These are phyloP conservation scores for Metarhizium rileyi DNA, from an alignment of 2,329 filamentous ascomycete species.

Conservation along the genomic window DNA sequence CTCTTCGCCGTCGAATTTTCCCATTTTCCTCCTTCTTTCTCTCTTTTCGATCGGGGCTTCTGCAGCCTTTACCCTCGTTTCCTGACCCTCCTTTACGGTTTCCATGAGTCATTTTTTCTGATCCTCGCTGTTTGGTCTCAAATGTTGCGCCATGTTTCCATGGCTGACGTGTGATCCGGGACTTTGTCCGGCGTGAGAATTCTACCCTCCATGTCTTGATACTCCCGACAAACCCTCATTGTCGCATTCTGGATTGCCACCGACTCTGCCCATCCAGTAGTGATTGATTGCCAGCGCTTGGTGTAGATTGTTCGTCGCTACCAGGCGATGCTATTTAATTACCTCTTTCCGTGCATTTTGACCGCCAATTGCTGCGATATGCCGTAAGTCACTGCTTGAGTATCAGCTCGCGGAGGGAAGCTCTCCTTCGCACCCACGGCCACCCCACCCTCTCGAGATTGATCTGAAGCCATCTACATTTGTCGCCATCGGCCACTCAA, in stretches of 20 bases:
- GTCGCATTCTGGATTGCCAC: slow-evolving; percentile 24
- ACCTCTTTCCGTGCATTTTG: slow-evolving; percentile 7
- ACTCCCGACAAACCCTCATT: slow-evolving; percentile 9
- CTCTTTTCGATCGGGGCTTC: slow-evolving; percentile 15
- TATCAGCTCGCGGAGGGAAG: background rate
- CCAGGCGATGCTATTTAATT: slow-evolving; percentile 11
- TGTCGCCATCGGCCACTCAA: background rate
- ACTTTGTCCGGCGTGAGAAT: background rate
- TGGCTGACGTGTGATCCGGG: slow-evolving; percentile 7
- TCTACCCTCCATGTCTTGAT: background rate
- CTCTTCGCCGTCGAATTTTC: slow-evolving; percentile 9
- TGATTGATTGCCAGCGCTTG: background rate
- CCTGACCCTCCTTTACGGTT: slow-evolving; percentile 18
- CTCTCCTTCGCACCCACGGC: no score
- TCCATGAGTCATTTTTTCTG: slow-evolving; percentile 21
- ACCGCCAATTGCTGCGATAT: slow-evolving; percentile 3
- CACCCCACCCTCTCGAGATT: background rate
- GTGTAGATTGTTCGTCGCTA: slow-evolving; percentile 6
- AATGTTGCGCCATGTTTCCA: slow-evolving; percentile 14
- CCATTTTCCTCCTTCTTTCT: slow-evolving; percentile 12
- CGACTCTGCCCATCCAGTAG: slow-evolving; percentile 5
- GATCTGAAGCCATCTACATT: slow-evolving; percentile 25
- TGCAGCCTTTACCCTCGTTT: background rate
- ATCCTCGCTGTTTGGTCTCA: slow-evolving; percentile 10
- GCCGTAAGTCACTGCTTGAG: slow-evolving; percentile 19